phyloP scores from a whole-genome alignment of 1,284 basidiomycete species.

The Rhodofomes roseus region DNA sequence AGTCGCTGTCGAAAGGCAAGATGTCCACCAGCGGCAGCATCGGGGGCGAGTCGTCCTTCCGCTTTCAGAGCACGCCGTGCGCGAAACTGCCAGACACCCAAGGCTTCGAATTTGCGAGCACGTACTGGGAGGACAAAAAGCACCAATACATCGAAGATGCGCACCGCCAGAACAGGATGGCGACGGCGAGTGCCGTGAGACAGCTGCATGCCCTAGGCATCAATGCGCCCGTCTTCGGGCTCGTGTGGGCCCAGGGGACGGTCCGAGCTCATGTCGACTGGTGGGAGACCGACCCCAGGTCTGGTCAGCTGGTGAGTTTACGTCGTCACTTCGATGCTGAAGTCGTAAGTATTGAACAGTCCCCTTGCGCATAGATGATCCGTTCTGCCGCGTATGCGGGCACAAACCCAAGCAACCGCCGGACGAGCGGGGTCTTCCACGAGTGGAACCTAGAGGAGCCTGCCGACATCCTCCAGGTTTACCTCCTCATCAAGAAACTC shows the following conservation, averaged over 20 bases:
- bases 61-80: constrained; percentile 50
- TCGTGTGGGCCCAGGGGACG: constrained; percentile 49
- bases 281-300: constrained; percentile 32
- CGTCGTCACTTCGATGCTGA: constrained; percentile 2
- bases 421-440: constrained; percentile 31
- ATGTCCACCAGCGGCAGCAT: constrained; percentile 32
- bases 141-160: constrained; percentile 47
- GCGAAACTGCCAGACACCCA: constrained; percentile 39
- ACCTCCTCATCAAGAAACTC: constrained; percentile 51
- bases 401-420: constrained; percentile 6
- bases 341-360: not conserved
- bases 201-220: constrained; percentile 48
- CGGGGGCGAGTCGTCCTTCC: constrained; percentile 41
- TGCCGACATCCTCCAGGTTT: constrained; percentile 44
- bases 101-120: constrained; percentile 50
- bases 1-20: constrained; percentile 27
- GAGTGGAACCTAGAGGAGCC: constrained; percentile 47
- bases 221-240: constrained; percentile 45
- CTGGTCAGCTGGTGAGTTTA: constrained; percentile 30
- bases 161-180: constrained; percentile 56
- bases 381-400: constrained; percentile 48
- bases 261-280: constrained; percentile 57
- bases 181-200: constrained; percentile 44
- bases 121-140: constrained; percentile 60
- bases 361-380: constrained; percentile 32